phyloP scores from a whole-genome alignment of 345 rosid species.

The Eutrema heterophyllum region DNA sequence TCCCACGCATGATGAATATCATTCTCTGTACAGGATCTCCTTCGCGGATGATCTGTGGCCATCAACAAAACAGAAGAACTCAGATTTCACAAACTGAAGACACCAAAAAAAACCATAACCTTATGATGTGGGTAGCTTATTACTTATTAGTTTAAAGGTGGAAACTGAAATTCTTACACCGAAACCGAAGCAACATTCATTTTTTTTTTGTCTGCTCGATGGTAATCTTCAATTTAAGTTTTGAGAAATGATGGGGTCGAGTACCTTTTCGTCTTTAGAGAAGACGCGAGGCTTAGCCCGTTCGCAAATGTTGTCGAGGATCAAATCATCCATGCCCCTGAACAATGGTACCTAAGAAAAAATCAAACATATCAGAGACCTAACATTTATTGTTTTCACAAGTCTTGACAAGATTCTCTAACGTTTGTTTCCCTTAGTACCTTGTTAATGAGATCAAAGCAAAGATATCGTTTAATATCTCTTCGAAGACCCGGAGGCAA shows the following conservation, averaged over 20 bases:
- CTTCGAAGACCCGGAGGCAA: slow-evolving; percentile 85
- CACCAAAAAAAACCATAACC: neutral
- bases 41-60: slow-evolving; percentile 75
- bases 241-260: neutral
- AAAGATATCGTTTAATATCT: slow-evolving; percentile 79
- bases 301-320: slow-evolving; percentile 93
- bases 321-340: slow-evolving; percentile 72
- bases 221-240: neutral
- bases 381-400: neutral
- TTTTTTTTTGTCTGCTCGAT: neutral
- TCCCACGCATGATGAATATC: slow-evolving; percentile 64
- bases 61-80: neutral
- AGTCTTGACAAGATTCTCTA: neutral
- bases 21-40: slow-evolving; percentile 89
- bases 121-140: neutral
- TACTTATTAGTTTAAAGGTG: neutral
- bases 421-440: slow-evolving; percentile 26
- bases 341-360: slow-evolving; percentile 66
- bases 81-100: neutral
- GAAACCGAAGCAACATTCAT: neutral
- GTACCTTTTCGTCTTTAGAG: slow-evolving; percentile 88
- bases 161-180: neutral
- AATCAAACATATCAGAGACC: neutral
- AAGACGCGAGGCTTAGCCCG: slow-evolving; percentile 65
- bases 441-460: slow-evolving; percentile 80